Evolutionary conservation across 495 filamentous ascomycete species (phyloP).

Genomic region (Penicillium coprophilum): DNA sequence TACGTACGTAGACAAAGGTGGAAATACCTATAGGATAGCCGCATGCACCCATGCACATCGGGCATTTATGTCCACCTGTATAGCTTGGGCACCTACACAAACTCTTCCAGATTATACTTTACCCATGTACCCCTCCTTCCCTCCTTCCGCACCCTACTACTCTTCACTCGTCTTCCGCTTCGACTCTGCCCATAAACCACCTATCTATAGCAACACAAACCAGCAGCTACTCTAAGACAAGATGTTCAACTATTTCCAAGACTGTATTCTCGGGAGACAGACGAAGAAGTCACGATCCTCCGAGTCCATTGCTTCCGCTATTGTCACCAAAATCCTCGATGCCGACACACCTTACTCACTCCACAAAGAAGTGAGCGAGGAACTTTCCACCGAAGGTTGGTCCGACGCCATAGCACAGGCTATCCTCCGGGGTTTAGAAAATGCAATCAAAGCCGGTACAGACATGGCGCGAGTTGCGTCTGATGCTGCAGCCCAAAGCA

Average conservation of each 20-base stretch:
- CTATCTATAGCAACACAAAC: no score
- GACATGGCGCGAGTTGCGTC: conserved; percentile 33
- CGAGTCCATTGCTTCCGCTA: conserved; percentile 13
- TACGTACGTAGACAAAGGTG: neutral
- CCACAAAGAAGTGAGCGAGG: conserved; percentile 14
- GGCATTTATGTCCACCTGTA: neutral
- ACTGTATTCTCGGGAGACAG: neutral
- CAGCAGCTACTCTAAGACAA: no score
- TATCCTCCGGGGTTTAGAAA: conserved; percentile 34
- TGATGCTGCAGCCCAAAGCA: conserved; percentile 34
- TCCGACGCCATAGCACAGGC: conserved; percentile 36
- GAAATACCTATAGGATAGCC: neutral
- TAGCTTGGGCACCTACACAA: neutral
- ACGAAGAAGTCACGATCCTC: conserved; percentile 1
- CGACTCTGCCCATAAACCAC: no score
- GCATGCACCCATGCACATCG: neutral
- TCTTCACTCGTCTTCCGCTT: no score
- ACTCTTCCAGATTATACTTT: neutral
- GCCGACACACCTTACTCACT: conserved; percentile 8
- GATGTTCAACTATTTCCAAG: neutral
- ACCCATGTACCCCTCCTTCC: no score
- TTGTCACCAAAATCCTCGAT: conserved; percentile 19
- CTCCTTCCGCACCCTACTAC: no score
- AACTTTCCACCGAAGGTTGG: conserved; percentile 34
- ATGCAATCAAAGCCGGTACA: conserved; percentile 29